Evolutionary conservation across 305 asterid genomes (phyloP).

Genomic region (Fraxinus latifolia): DNA sequence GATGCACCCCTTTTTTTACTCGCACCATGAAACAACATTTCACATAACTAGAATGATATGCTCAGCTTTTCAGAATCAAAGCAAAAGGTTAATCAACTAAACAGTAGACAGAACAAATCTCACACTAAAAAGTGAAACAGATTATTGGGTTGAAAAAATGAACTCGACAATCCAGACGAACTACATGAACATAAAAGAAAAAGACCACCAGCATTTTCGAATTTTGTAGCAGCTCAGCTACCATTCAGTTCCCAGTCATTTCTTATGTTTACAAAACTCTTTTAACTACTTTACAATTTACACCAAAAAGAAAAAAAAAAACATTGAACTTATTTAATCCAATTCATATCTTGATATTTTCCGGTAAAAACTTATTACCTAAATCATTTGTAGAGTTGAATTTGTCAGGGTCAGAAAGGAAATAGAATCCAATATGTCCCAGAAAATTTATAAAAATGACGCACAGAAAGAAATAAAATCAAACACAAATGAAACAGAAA

Average conservation of each 20-base stretch:
- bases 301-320: background rate
- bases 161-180: background rate
- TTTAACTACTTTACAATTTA: background rate
- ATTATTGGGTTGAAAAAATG: background rate
- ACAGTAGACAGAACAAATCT: background rate
- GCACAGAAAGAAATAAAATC: background rate
- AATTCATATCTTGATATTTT: background rate
- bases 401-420: background rate
- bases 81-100: background rate
- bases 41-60: background rate
- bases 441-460: background rate
- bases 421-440: background rate
- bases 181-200: background rate
- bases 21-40: background rate
- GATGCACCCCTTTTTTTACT: background rate
- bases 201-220: background rate
- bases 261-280: background rate
- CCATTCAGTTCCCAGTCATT: background rate
- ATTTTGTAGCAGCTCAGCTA: background rate
- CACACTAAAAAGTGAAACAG: background rate
- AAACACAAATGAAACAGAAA: background rate
- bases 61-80: background rate
- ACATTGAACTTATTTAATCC: background rate
- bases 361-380: background rate
- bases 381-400: background rate